A percentile compares a stretch with the other conserved stretches of the same genome.
Conservation (phyloP, 2,329 filamentous ascomycete species). For the Xylogone sp. region DNA sequence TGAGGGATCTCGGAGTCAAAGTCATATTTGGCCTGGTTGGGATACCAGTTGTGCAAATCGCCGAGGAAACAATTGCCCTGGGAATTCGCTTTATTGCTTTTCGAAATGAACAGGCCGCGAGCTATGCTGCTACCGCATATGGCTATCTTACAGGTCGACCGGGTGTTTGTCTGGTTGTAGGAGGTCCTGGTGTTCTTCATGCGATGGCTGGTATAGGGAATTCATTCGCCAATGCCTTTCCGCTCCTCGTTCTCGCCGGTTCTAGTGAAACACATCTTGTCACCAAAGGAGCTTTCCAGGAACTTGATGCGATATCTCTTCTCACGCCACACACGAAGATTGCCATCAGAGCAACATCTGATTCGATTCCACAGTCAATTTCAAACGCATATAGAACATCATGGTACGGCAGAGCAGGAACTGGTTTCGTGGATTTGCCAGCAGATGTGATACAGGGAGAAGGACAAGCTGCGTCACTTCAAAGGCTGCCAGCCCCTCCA, state of each 20-base stretch:
- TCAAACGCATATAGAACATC: slow-evolving; percentile 47
- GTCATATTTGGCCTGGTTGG: slow-evolving; percentile 27
- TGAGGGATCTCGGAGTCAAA: slow-evolving; percentile 23
- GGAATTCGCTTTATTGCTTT: slow-evolving; percentile 56
- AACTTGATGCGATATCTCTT: slow-evolving; percentile 50
- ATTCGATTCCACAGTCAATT: slow-evolving; percentile 43
- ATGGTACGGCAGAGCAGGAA: slow-evolving; percentile 50
- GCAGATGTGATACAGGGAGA: slow-evolving; percentile 50
- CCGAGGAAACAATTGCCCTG: slow-evolving; percentile 51
- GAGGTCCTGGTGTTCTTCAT: slow-evolving; percentile 55
- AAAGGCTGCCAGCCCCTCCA: slow-evolving; percentile 34
- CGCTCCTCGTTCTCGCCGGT: slow-evolving; percentile 50
- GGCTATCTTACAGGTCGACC: slow-evolving; percentile 53
- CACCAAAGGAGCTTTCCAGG: slow-evolving; percentile 53
- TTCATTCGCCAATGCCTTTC: slow-evolving; percentile 50
- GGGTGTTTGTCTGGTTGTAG: slow-evolving; percentile 55
- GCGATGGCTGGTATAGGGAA: slow-evolving; percentile 53
- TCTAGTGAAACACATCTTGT: slow-evolving; percentile 47
- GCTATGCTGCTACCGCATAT: slow-evolving; percentile 55
- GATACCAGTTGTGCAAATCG: slow-evolving; percentile 50
- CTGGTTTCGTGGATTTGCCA: slow-evolving; percentile 50
- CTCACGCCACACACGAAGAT: slow-evolving; percentile 50
- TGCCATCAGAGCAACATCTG: slow-evolving; percentile 39
- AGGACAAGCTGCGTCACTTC: slow-evolving; percentile 17
- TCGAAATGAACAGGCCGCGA: slow-evolving; percentile 54